Percentiles rank a stretch among this genome's conserved stretches.
Conservation (phyloP, 78 protist species). For the Planoprotostelium fungivorum region DNA sequence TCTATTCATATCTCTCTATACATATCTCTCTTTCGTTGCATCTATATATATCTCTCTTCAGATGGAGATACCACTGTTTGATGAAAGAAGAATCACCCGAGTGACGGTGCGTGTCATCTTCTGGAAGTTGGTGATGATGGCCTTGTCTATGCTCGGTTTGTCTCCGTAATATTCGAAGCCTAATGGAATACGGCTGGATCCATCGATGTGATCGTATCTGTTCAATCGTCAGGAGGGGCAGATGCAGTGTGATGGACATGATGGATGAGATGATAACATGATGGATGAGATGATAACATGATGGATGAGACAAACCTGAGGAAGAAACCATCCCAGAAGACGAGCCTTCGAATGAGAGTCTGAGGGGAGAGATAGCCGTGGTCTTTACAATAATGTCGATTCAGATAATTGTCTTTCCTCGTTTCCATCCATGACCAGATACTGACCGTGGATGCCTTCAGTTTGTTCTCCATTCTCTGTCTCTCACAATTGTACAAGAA, state of each 20-base stretch:
- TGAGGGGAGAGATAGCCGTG: neutral
- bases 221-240: too few species aligned
- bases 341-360: neutral
- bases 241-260: too few species aligned
- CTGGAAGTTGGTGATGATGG: neutral
- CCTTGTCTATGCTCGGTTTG: neutral
- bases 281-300: too few species aligned
- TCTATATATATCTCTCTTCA: too few species aligned
- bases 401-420: neutral
- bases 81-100: neutral
- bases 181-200: too few species aligned
- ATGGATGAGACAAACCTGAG: neutral
- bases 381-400: neutral
- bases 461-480: slow-evolving; percentile 11
- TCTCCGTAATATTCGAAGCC: neutral
- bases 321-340: neutral
- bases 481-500: slow-evolving; percentile 39
- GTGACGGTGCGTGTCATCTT: neutral
- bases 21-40: neutral
- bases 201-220: too few species aligned
- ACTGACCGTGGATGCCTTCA: slow-evolving; percentile 16
- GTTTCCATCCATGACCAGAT: slow-evolving; percentile 31
- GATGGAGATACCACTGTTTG: neutral
- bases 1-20: neutral
- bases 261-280: too few species aligned